phyloP scores from a whole-genome alignment of 108 stramenopile species.

The Skeletonema potamos region DNA sequence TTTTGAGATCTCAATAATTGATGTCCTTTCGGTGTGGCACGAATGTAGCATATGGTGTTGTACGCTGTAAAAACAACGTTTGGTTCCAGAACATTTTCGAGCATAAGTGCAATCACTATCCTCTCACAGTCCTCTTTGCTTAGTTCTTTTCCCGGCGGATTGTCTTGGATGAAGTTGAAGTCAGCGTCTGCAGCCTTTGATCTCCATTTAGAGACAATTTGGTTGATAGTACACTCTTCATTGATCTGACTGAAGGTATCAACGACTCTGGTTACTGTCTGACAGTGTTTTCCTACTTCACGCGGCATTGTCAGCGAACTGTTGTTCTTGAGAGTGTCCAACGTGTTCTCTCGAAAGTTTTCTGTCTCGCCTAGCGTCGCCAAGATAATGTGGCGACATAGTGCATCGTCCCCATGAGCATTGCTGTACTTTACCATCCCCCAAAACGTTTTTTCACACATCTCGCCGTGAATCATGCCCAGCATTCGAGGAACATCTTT shows the following conservation, averaged over 20 bases:
- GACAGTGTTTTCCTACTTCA: constrained; percentile 62
- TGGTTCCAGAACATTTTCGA: constrained; percentile 56
- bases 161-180: constrained; percentile 50
- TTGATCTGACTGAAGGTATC: constrained; percentile 36
- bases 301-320: constrained; percentile 35
- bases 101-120: constrained; percentile 49
- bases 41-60: constrained; percentile 29
- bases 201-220: constrained; percentile 77
- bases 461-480: constrained; percentile 67
- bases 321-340: constrained; percentile 19
- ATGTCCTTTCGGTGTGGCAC: constrained; percentile 21
- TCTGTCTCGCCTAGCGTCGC: constrained; percentile 71
- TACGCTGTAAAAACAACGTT: constrained; percentile 57
- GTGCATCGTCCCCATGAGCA: constrained; percentile 60
- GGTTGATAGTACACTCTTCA: constrained; percentile 57
- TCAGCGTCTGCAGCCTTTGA: constrained; percentile 34
- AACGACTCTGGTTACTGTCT: constrained; percentile 57
- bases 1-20: constrained; percentile 24
- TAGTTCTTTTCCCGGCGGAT: constrained; percentile 71
- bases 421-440: constrained; percentile 81
- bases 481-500: constrained; percentile 79
- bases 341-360: constrained; percentile 14
- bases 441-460: constrained; percentile 52
- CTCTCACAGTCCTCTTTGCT: constrained; percentile 68
- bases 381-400: constrained; percentile 68